A percentile compares a stretch with the other conserved stretches of the same genome.
These are phyloP conservation scores for Botrytis cinerea DNA, from an alignment of 2,329 filamentous ascomycete genomes.

Conservation along the genomic window DNA sequence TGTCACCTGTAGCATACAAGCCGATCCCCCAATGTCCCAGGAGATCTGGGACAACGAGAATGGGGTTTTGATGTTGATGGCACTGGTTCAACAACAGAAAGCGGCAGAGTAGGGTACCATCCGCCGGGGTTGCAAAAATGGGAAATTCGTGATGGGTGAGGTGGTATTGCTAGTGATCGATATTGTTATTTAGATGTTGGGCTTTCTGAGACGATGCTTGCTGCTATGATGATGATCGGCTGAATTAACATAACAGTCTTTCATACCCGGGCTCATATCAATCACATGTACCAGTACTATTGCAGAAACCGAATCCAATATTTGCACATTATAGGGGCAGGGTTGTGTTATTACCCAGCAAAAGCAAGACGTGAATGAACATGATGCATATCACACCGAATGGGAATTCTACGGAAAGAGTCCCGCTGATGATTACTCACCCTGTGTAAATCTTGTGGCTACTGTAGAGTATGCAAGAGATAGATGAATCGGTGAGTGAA, in stretches of 20 bases:
- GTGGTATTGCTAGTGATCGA: conserved; percentile 2
- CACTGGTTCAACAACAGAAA: conserved; percentile 11
- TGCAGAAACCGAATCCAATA: conserved; percentile 1
- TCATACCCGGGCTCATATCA: conserved; percentile 1
- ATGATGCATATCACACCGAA: conserved; percentile 11
- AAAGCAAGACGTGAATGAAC: neutral
- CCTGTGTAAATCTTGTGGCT: neutral
- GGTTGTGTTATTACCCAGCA: conserved; percentile 9
- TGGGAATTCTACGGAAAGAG: neutral
- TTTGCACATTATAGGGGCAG: neutral
- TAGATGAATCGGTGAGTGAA: conserved; percentile 3
- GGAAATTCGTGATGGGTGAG: neutral
- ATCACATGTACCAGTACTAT: neutral
- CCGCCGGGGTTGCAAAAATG: neutral
- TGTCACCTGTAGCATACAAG: neutral
- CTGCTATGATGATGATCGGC: neutral
- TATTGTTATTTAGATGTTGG: conserved; percentile 3
- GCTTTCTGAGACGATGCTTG: neutral
- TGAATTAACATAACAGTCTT: neutral
- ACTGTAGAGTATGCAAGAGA: conserved; percentile 2
- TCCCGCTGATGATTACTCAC: conserved; percentile 12
- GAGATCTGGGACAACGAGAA: conserved; percentile 16
- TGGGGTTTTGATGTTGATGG: neutral
- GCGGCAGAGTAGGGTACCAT: conserved; percentile 12
- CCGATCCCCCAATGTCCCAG: neutral